phyloP scores from a whole-genome alignment of 805 yeast species.

The Alloascoidea africana region DNA sequence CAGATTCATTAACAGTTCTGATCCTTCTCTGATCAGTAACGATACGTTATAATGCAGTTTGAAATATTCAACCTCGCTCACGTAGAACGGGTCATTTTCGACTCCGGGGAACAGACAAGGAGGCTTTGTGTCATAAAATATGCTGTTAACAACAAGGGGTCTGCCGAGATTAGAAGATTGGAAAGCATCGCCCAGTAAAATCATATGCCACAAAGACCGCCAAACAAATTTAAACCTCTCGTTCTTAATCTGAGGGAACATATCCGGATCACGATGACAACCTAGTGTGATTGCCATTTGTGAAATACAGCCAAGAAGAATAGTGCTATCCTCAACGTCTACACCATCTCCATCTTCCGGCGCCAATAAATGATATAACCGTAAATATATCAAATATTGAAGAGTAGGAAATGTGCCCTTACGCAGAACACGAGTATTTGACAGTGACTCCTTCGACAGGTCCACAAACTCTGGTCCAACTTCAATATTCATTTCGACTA shows the following conservation, averaged over 20 bases:
- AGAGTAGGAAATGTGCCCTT: neutral
- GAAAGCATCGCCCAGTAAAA: neutral
- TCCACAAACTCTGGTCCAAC: constrained; percentile 2
- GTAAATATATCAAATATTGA: neutral
- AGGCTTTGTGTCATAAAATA: constrained; percentile 1
- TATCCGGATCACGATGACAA: constrained; percentile 2
- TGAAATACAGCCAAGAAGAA: constrained; percentile 1
- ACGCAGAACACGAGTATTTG: neutral
- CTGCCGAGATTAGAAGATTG: constrained; percentile 1
- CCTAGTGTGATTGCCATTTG: constrained; percentile 1
- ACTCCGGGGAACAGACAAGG: constrained; percentile 1
- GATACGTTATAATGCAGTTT: too few species aligned
- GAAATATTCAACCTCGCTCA: neutral
- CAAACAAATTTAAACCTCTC: constrained; percentile 1
- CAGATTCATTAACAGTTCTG: neutral
- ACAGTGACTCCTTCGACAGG: neutral
- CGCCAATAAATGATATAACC: constrained; percentile 1
- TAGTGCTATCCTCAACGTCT: constrained; percentile 1
- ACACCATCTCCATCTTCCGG: constrained; percentile 2
- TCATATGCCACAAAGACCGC: constrained; percentile 2
- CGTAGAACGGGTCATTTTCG: neutral
- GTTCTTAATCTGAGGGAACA: constrained; percentile 2
- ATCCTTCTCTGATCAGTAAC: neutral
- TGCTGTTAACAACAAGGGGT: neutral
- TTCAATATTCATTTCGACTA: neutral